Base-by-base conservation (phyloP, 306 rosid species). In the Castanea sativa region DNA sequence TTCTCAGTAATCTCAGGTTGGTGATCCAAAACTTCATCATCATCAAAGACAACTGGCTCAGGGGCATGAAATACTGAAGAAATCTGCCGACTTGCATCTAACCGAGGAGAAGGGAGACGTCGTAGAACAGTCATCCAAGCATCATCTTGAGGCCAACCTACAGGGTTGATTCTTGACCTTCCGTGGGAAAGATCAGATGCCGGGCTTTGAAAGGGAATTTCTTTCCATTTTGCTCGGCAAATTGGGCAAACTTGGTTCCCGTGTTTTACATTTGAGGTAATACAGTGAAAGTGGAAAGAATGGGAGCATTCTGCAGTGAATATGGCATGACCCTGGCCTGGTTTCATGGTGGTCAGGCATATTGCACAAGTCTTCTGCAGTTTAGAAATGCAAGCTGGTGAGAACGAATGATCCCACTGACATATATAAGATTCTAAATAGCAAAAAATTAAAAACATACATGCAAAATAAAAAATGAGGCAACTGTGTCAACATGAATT, bases 251-350 rank as follows among this genome's bases (percentile, higher is more conserved):
- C 77, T 78, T 83, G 91, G 81, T 91, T 93, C 79, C 99, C 99
- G 5, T 96, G 90, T 81, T 88, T 96, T 49, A 96, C 98, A 82
- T 91, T 96, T 1, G 97, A 91, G 75, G 99, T 83, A 79, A 96
- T 93, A 81, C 98, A 96, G 9, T 93, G 96, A 82, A 96, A 96
- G 61, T 96, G 99, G 83, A 96, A 96, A 63, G 99, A 82, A 72
- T 96, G 99, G 73, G 99, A 89, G 76, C 99, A 95, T 76, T 93
- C 99, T 78, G 97, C 99, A 65, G 98, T 95, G 73, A 96, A 96
- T 83, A 96, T 91, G 85, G 99, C 99, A 60, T 89, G 92, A 25
- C 99, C 94, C 38, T 87, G 86, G 69, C 99, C 99, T 29, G 96
- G 70, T 83, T 89, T 91, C 92, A 93, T 82, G 82, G 88, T 61